Conservation (phyloP, 352 stramenopile genomes). For the Phytophthora palmivora region DNA sequence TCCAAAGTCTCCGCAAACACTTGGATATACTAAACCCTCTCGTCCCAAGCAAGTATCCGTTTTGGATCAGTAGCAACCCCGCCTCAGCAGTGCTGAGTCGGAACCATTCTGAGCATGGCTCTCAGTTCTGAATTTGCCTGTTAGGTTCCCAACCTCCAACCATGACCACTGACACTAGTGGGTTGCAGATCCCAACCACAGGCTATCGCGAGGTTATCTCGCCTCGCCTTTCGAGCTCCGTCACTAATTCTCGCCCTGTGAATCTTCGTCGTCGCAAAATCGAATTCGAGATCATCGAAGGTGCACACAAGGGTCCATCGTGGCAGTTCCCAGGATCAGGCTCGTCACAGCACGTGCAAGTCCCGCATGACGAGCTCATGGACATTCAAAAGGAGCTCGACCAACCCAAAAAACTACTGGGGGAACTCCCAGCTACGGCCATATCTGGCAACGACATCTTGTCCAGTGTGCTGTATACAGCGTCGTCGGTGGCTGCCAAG, state of each 20-base stretch:
- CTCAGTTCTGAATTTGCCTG: slow-evolving; percentile 18
- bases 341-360: slow-evolving; percentile 38
- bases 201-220: slow-evolving; percentile 22
- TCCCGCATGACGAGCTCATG: slow-evolving; percentile 38
- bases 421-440: slow-evolving; percentile 77
- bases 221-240: slow-evolving; percentile 15
- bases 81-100: too few species aligned
- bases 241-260: slow-evolving; percentile 20
- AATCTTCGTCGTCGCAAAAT: slow-evolving; percentile 47
- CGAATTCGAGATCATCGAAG: slow-evolving; percentile 51
- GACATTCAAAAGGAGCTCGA: slow-evolving; percentile 39
- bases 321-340: slow-evolving; percentile 49
- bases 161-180: slow-evolving; percentile 10
- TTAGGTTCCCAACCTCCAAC: neutral
- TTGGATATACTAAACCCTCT: too few species aligned
- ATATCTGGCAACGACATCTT: slow-evolving; percentile 93
- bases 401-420: slow-evolving; percentile 42
- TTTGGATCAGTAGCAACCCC: too few species aligned
- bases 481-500: slow-evolving; percentile 47
- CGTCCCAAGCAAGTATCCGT: too few species aligned
- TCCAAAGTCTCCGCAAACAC: too few species aligned
- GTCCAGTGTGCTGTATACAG: slow-evolving; percentile 78
- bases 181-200: slow-evolving; percentile 19
- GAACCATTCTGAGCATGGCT: neutral
- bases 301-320: slow-evolving; percentile 27